phyloP scores from a whole-genome alignment of 306 rosid genomes.

The Corylus americana region DNA sequence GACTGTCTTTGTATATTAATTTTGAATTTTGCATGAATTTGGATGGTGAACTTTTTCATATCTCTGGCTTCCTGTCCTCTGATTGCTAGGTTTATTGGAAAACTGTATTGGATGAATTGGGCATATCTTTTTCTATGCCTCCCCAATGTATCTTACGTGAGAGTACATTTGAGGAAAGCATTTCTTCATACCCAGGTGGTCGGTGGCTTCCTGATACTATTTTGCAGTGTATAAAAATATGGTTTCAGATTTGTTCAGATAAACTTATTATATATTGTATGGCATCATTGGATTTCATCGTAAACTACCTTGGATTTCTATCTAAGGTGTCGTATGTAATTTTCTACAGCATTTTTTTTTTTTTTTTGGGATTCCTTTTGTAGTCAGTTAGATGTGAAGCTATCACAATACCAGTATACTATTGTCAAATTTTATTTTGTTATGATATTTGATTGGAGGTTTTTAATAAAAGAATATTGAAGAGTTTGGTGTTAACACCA shows the following conservation, averaged over 20 bases:
- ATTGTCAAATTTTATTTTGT: not conserved
- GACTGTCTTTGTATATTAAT: not conserved
- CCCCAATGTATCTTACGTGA: conserved; percentile 74
- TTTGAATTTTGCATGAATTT: not conserved
- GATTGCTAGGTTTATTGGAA: conserved; percentile 79
- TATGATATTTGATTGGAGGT: not conserved
- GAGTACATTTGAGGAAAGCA: conserved; percentile 32
- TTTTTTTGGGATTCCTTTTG: too few species aligned
- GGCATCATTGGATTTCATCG: not conserved
- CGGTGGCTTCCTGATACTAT: conserved; percentile 64
- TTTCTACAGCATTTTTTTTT: not conserved
- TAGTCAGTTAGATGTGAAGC: too few species aligned
- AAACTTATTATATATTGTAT: too few species aligned
- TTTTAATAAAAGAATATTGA: too few species aligned
- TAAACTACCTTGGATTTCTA: too few species aligned
- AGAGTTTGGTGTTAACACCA: too few species aligned
- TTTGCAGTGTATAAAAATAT: too few species aligned
- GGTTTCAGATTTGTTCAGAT: too few species aligned
- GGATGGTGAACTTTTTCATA: conserved; percentile 17
- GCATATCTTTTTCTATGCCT: conserved; percentile 55
- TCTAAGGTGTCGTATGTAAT: too few species aligned
- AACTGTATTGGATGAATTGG: conserved; percentile 67
- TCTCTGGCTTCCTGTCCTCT: conserved; percentile 12
- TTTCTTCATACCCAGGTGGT: conserved; percentile 55
- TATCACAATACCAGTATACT: too few species aligned